Conservation (phyloP, 768 basidiomycete species). For the Collybia nuda region DNA sequence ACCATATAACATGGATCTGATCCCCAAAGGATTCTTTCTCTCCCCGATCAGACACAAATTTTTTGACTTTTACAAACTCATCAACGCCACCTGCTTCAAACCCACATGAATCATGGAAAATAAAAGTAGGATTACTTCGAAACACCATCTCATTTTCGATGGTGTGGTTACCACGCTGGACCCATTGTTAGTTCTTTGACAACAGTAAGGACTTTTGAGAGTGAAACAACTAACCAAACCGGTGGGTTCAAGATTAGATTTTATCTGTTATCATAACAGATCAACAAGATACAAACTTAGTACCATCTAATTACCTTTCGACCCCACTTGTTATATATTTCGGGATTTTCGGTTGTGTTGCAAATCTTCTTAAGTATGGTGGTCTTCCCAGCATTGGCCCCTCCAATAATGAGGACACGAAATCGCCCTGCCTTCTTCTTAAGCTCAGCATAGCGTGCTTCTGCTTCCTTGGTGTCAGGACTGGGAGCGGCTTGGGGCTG, state of each 20-base stretch:
- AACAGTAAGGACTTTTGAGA: too few relatives aligned
- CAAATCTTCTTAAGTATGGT: constrained; percentile 36
- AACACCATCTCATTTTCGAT: constrained; percentile 18
- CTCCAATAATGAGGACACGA: constrained; percentile 10
- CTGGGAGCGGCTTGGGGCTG: too few relatives aligned
- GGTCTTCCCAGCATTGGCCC: constrained; percentile 19
- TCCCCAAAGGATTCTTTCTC: constrained; percentile 13
- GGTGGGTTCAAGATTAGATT: too few relatives aligned
- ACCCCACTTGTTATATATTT: not conserved
- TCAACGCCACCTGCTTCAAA: constrained; percentile 16
- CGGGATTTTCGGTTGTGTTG: constrained; percentile 27
- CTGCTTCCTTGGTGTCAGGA: too few relatives aligned
- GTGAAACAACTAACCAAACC: not conserved
- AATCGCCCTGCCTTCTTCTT: not conserved
- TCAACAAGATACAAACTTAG: too few relatives aligned
- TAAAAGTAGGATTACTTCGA: constrained; percentile 19
- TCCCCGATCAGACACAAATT: constrained; percentile 28
- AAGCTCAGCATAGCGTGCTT: too few relatives aligned
- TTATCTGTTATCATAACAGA: too few relatives aligned
- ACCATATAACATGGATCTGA: constrained; percentile 39
- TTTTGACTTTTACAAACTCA: constrained; percentile 17
- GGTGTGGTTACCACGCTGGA: constrained; percentile 21
- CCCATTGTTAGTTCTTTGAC: not conserved
- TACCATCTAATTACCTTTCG: too few relatives aligned
- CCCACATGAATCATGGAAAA: constrained; percentile 26